Percentiles rank a stretch among this genome's conserved stretches.
phyloP scores from a whole-genome alignment of 202 grass and related monocot species.

The Elaeis oleifera region DNA sequence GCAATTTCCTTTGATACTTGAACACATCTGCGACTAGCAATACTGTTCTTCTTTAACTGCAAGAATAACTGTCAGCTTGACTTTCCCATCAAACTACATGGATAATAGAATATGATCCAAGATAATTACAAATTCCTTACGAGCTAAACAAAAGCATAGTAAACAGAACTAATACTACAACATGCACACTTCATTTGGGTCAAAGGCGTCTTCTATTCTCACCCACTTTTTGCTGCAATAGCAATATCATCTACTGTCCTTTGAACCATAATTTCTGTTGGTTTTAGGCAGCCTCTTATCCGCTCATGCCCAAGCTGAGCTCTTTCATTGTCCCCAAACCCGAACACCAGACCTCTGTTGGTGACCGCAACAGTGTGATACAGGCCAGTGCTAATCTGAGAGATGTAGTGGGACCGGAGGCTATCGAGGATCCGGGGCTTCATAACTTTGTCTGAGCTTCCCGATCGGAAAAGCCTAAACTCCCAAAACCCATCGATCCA shows the following conservation, averaged over 20 bases:
- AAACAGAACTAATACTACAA: too few relatives aligned
- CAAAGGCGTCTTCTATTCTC: background rate
- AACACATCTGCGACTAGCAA: too few relatives aligned
- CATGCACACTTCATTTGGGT: too few relatives aligned
- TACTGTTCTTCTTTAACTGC: too few relatives aligned
- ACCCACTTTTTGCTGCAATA: conserved; percentile 58
- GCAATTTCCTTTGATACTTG: too few relatives aligned
- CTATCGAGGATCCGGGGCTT: conserved; percentile 57
- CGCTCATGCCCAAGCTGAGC: conserved; percentile 85
- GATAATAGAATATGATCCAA: too few relatives aligned
- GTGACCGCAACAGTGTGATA: conserved; percentile 96
- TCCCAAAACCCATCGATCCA: conserved; percentile 99
- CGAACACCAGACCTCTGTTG: conserved; percentile 77
- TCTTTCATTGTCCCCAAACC: conserved; percentile 97
- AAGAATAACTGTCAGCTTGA: too few relatives aligned
- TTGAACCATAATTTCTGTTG: conserved; percentile 83
- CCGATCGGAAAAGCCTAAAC: conserved; percentile 83
- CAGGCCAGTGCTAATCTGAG: conserved; percentile 91
- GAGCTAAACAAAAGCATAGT: too few relatives aligned
- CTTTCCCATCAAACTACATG: too few relatives aligned
- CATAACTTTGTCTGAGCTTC: conserved; percentile 90
- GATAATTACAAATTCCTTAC: too few relatives aligned
- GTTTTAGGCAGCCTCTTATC: conserved; percentile 76
- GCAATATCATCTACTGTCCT: conserved; percentile 60
- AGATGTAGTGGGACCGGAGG: conserved; percentile 54